Conservation (phyloP, 345 rosid genomes). For the Streptanthus diversifolius region DNA sequence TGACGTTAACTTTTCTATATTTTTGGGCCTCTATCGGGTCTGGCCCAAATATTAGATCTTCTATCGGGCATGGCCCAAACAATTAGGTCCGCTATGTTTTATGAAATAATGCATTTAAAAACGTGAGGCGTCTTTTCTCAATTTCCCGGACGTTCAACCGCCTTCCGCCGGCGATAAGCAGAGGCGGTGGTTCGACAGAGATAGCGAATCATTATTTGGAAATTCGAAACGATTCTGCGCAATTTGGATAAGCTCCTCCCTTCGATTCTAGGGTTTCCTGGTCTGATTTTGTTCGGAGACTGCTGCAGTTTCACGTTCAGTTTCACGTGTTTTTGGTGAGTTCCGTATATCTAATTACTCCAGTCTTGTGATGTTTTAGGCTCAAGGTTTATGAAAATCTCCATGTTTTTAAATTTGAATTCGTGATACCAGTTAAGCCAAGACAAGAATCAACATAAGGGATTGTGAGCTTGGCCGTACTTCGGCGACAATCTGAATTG, state of each 20-base stretch:
- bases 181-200: slow-evolving; percentile 10
- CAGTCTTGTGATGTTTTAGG: background rate
- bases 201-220: background rate
- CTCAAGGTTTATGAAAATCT: background rate
- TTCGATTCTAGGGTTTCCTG: background rate
- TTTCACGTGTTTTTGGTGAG: slow-evolving; percentile 17
- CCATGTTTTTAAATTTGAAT: background rate
- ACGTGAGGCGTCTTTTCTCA: background rate
- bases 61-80: no score
- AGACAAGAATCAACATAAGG: background rate
- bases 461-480: background rate
- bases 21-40: background rate
- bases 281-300: background rate
- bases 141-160: background rate
- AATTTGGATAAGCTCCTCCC: background rate
- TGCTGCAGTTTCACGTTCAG: no score
- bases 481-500: background rate
- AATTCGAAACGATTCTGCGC: background rate
- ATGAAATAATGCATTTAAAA: no score
- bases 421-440: background rate
- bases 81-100: background rate
- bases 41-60: background rate
- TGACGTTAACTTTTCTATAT: background rate
- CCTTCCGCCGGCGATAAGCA: slow-evolving; percentile 17
- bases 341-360: background rate